Evolutionary conservation across 208 protist genomes (phyloP), one percentile per base, ranked within the genome.

Genomic region (Leishmania turanica): DNA sequence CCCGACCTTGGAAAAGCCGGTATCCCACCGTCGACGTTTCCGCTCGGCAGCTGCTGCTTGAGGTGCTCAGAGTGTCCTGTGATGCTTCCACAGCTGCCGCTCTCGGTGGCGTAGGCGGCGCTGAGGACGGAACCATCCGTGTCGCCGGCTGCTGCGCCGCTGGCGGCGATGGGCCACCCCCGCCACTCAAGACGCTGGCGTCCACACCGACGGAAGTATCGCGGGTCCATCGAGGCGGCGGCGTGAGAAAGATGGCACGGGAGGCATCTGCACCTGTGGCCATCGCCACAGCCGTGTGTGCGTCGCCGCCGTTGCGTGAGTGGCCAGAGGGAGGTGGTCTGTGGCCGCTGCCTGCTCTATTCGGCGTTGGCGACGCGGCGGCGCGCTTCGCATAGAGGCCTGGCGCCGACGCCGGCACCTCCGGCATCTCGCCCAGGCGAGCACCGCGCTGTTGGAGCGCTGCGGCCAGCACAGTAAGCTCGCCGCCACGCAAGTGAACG

Each of bases 1-100:
- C 45, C 24, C 49, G 73, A 37, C 79, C 64, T 13, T 42, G 49
- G 40, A 58, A 66, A 13, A 83, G 73, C 2, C 79, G 71, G 53
- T 83, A 83, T 40, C 79, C 79, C 53, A 68, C 21, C 54, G 79
- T 58, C 51, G 79, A 83, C 64, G 64, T 75, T 51, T 78, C 62
- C 15, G 19, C 62, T 24, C 31, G 37, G 5, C 11, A 21, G 24
- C 42, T 56, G 24, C 17, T 78, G 45, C 11, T 54, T 0, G 47
- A 56, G 70, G 13, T 37, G 47, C 47, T 51, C 66, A 17, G 34
- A 6, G 15, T 40, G 37, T 49, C 24, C 24, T 31, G 66, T 49
- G 66, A 6, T 24, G 17, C 21, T 31, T 71, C 66, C 66, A n/a
- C 64, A 62, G 3, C 6, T 69, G 64, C 64, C 64, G 64, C 64